phyloP scores from a whole-genome alignment of 305 asterid genomes.

The Lippia alba region DNA sequence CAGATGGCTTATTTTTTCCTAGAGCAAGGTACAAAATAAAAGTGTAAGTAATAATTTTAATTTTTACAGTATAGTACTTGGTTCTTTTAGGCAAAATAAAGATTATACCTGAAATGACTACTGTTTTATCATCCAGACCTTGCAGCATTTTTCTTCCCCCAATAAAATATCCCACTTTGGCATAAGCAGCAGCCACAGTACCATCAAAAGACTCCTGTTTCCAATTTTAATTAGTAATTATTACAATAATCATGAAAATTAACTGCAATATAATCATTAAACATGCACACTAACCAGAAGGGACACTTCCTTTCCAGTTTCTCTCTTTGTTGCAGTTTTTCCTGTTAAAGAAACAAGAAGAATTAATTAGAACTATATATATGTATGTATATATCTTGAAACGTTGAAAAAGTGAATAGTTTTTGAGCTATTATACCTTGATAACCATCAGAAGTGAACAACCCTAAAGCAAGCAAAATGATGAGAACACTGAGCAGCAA shows the following conservation, averaged over 20 bases:
- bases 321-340: slow-evolving; percentile 21
- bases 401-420: not conserved
- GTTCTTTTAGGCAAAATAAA: not conserved
- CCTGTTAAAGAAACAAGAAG: slow-evolving; percentile 22
- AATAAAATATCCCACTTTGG: slow-evolving; percentile 22
- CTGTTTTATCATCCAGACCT: slow-evolving; percentile 31
- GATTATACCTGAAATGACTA: slow-evolving; percentile 28
- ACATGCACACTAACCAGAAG: slow-evolving; percentile 38
- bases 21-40: not conserved
- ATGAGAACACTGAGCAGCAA: slow-evolving; percentile 36
- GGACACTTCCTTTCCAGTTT: slow-evolving; percentile 24
- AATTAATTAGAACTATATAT: too few relatives aligned
- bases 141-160: slow-evolving; percentile 51
- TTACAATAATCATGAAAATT: slow-evolving; percentile 26
- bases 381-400: too few relatives aligned
- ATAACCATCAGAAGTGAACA: slow-evolving; percentile 46
- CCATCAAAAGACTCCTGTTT: slow-evolving; percentile 32
- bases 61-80: not conserved
- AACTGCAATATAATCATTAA: not conserved
- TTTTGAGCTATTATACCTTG: slow-evolving; percentile 37
- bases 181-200: not conserved
- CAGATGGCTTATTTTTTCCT: slow-evolving; percentile 30
- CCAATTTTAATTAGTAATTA: slow-evolving; percentile 5
- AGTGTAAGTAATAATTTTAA: not conserved
- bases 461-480: slow-evolving; percentile 48